These are phyloP conservation scores for Yamadazyma mexicana DNA, from an alignment of 1,139 yeast species.

Conservation along the genomic window DNA sequence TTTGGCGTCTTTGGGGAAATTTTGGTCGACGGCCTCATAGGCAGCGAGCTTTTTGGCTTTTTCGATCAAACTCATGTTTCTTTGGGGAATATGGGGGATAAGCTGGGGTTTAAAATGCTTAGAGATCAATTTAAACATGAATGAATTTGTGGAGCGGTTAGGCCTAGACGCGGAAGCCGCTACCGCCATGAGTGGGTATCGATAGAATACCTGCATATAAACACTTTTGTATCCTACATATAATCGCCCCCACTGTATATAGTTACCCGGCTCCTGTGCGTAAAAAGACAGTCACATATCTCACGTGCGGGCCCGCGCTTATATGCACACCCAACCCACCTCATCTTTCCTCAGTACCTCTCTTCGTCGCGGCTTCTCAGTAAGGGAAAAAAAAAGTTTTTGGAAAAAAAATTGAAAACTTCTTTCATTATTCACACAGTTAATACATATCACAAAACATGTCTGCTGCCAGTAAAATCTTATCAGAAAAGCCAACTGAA, in stretches of 20 bases:
- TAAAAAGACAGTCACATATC: conserved; percentile 5
- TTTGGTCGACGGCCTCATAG: conserved; percentile 87
- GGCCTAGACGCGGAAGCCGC: neutral
- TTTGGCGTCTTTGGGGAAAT: conserved; percentile 67
- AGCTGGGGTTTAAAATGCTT: neutral
- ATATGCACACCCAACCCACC: neutral
- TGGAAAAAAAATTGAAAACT: neutral
- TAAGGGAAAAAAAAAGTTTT: conserved; percentile 2
- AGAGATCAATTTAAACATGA: neutral
- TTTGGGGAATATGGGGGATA: neutral
- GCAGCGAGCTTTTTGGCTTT: conserved; percentile 85
- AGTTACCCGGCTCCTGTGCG: too few species aligned
- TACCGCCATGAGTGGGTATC: too few species aligned
- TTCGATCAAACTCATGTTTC: conserved; percentile 42
- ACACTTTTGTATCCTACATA: too few species aligned
- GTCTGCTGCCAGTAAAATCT: conserved; percentile 97
- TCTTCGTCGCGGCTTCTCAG: neutral
- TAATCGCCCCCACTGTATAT: too few species aligned
- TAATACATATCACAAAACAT: conserved; percentile 30
- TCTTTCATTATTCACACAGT: neutral
- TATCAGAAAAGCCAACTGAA: conserved; percentile 91
- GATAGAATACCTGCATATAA: too few species aligned
- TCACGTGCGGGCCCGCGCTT: neutral
- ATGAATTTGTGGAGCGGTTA: neutral
- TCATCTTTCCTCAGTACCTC: too few species aligned